These are phyloP conservation scores for Talaromyces funiculosus DNA, from an alignment of 2,329 filamentous ascomycete genomes.

Conservation along the genomic window DNA sequence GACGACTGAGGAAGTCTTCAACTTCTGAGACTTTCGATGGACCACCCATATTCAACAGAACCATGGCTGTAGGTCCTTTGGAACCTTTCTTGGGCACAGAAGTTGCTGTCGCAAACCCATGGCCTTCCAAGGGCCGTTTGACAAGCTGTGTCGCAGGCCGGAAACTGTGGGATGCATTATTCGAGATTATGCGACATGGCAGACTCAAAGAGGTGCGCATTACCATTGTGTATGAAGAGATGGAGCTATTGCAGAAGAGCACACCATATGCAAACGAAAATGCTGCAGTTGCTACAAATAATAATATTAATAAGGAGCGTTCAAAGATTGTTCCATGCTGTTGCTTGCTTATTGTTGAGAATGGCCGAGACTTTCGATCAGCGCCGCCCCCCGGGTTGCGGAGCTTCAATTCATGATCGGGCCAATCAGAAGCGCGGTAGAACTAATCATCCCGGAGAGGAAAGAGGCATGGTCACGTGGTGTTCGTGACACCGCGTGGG, in stretches of 20 bases:
- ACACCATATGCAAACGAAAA: neutral
- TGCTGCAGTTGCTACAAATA: neutral
- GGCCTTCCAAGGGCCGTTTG: constrained; percentile 21
- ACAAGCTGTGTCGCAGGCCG: constrained; percentile 19
- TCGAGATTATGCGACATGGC: constrained; percentile 25
- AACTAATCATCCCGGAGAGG: constrained; percentile 24
- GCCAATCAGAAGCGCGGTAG: constrained; percentile 24
- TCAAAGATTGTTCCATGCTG: neutral
- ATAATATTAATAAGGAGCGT: neutral
- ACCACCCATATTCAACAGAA: constrained; percentile 98
- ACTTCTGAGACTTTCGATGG: constrained; percentile 86
- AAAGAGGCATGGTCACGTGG: constrained; percentile 25
- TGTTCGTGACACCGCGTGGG: constrained; percentile 29
- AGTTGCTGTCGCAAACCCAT: constrained; percentile 54
- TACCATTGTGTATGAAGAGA: constrained; percentile 31
- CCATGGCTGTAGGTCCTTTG: constrained; percentile 89
- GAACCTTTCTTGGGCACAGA: constrained; percentile 66
- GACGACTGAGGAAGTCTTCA: constrained; percentile 76
- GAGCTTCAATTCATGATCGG: neutral
- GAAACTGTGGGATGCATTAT: constrained; percentile 16
- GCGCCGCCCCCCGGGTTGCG: neutral
- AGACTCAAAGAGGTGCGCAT: constrained; percentile 34
- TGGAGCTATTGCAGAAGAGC: neutral
- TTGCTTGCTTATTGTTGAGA: neutral
- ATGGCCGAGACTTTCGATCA: neutral